Base-by-base conservation (phyloP, 495 filamentous ascomycete species). In the Neurospora discreta region DNA sequence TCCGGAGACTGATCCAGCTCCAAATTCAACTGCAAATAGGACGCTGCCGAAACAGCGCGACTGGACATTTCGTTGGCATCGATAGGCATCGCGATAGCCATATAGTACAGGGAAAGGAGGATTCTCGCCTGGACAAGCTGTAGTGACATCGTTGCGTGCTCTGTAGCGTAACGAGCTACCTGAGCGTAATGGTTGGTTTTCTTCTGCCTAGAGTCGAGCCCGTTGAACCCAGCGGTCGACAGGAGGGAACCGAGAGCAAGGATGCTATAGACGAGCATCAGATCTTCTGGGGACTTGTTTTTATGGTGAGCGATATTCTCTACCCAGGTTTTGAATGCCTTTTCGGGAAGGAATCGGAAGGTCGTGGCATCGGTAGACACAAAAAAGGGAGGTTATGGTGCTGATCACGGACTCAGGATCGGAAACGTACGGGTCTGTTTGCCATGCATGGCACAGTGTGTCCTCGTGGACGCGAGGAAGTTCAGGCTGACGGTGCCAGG, bases 231-330 rank as follows among this genome's bases (percentile, higher is more conserved):
- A 60, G 52, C 23, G 26, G 26, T 60, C 52, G 52, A 60, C 15
- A 60, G 52, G 13, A 60, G 77, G 16, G 88, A 84, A 9, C 85
- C 88, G 73, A 89, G 72, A 3, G 87, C 83, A 75, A 92, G 86
- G 75, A 90, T 85, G 15, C 86, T 86, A 81, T 91, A 92, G 67
- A 90, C 84, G 68, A 90, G 83, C 89, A 92, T 93, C 75, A 85
- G 85, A 79, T 92, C 90, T 78, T 89, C 88, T 73, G 83, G 81
- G 58, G 84, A 86, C 77, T 90, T 91, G 23, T 81, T 83, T 33
- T 13, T 33, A 60, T 60, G 52, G 72, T 84, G 81, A 72, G 82
- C 84, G 52, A 79, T 83, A 77, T 82, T 72, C 80, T 74, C 39
- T 70, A 82, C 72, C 80, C 79, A 80, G 39, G 75, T 33, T 42